These are phyloP conservation scores for Pyrenula aspistea DNA, from an alignment of 495 filamentous ascomycete species.

Conservation along the genomic window DNA sequence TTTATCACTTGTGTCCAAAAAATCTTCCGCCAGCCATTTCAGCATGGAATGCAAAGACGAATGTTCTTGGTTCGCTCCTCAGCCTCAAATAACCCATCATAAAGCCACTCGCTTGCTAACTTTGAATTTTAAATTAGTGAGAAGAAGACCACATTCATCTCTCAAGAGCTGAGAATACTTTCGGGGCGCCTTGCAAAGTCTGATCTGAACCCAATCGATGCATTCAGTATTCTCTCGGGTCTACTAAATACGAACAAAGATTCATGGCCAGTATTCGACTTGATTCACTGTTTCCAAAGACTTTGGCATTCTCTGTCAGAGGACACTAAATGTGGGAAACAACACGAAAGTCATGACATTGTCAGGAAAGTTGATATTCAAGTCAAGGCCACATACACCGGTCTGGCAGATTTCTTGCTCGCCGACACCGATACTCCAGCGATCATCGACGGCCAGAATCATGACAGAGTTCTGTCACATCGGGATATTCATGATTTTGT, in stretches of 20 bases:
- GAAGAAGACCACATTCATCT: neutral
- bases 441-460: neutral
- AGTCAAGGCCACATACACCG: neutral
- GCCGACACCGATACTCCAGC: neutral
- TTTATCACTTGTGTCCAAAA: neutral
- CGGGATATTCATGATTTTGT: neutral
- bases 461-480: neutral
- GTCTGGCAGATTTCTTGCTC: neutral
- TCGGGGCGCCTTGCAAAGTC: neutral
- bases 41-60: neutral
- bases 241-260: neutral
- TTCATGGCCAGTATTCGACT: neutral
- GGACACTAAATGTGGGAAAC: neutral
- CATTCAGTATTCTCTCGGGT: neutral
- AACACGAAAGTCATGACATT: neutral
- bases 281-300: neutral
- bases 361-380: neutral
- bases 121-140: neutral
- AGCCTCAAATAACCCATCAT: neutral
- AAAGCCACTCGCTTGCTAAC: neutral
- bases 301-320: neutral
- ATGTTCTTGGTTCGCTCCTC: neutral
- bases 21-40: neutral
- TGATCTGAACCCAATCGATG: neutral
- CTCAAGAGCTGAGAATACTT: neutral